Evolutionary conservation across 345 rosid species (phyloP), one percentile per base, ranked within the genome.

Genomic region (Aegle marmelos): DNA sequence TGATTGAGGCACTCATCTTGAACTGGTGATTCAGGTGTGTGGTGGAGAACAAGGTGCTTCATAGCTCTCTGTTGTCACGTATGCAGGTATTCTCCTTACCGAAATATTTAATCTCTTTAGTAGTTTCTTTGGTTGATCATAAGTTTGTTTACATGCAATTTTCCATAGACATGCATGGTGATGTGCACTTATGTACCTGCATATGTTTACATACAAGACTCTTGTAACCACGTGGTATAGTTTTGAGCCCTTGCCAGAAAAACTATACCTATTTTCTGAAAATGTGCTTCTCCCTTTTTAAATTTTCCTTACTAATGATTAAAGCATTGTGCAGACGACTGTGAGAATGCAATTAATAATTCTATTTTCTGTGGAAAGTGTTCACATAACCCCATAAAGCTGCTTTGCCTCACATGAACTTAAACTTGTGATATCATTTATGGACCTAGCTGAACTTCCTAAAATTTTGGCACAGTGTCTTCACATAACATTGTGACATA

Each of bases 11-110:
- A 65, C 64, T 79, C 70, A 53, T 82, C 76, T 54, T 84, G 76
- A 71, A 67, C 65, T 78, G 59, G 64, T 81, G 83, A 58, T 78
- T 77, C 85, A 93, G 99, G 88, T 95, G 98, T 57, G 97, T 95
- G 0, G 98, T 93, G 86, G 99, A 95, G 91, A 95, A 95, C 82
- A 92, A 90, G 86, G 94, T 93, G 89, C 96, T 93, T 77, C 98
- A 91, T 77, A 82, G 88, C 71, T 92, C 98, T 79, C 82, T 92
- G 69, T 80, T 91, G 77, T 87, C 94, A 73, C 77, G 90, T 82
- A 73, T 91, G 33, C 93, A 90, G 97, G 99, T 93, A 86, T 73
- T 60, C 41, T n/a, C 60, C 48, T 54, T 57, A 3, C 31, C 17
- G 22, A 62, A 68, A 45, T 37, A 62, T 50, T 53, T 31, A 62